Conservation (phyloP, 371 early-diverging fungal species). For the Apophysomyces sp. region DNA sequence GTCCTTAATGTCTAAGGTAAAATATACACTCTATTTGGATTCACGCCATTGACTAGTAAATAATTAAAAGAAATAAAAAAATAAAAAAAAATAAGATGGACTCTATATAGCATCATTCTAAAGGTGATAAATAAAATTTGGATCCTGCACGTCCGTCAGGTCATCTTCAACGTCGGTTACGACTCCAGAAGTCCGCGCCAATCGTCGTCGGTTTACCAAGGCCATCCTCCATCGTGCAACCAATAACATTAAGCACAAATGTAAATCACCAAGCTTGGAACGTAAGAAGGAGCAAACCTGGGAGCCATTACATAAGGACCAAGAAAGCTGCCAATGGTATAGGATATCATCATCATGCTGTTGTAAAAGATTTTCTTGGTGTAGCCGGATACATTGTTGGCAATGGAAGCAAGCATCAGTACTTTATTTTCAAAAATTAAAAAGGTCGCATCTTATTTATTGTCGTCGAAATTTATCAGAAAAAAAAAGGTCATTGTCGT, state of each 20-base stretch:
- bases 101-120: too few relatives aligned
- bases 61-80: too few relatives aligned
- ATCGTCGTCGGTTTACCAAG: constrained; percentile 4
- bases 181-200: neutral
- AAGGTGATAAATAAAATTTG: constrained; percentile 5
- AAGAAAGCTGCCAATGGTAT: constrained; percentile 20
- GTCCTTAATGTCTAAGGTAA: too few relatives aligned
- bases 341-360: constrained; percentile 28
- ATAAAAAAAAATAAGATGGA: too few relatives aligned
- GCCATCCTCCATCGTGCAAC: constrained; percentile 17
- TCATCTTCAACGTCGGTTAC: constrained; percentile 13
- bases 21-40: too few relatives aligned
- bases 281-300: neutral
- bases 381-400: constrained; percentile 22
- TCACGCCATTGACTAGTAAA: too few relatives aligned
- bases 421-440: too few relatives aligned
- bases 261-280: constrained; percentile 16
- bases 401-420: too few relatives aligned
- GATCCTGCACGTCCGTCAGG: constrained; percentile 10
- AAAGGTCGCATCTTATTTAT: too few relatives aligned
- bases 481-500: too few relatives aligned
- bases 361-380: constrained; percentile 31
- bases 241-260: constrained; percentile 7
- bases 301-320: constrained; percentile 7
- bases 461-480: too few relatives aligned